Evolutionary conservation across 179 eudicot species (phyloP).

Genomic region (Carnegiea gigantea): DNA sequence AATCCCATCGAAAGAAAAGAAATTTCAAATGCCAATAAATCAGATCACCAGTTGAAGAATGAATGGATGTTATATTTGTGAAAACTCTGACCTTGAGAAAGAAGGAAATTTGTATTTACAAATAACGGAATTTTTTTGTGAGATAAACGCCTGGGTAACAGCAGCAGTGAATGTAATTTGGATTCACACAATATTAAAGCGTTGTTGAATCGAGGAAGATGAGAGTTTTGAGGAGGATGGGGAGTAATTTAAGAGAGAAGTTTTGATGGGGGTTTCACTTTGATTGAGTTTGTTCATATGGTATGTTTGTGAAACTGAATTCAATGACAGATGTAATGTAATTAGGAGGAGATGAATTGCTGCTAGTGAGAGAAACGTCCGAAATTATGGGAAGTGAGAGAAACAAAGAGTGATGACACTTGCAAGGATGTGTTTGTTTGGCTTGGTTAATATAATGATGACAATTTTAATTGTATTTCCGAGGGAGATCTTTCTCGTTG

Average conservation of each 20-base stretch:
- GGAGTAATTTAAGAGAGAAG: constrained; percentile 1
- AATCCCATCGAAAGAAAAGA: background rate
- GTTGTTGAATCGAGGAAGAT: constrained; percentile 8
- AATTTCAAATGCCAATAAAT: background rate
- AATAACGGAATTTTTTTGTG: background rate
- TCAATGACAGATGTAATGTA: background rate
- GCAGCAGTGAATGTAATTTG: background rate
- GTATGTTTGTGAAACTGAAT: constrained; percentile 23
- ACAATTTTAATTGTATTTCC: background rate
- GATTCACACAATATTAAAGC: constrained; percentile 7
- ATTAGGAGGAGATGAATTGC: background rate
- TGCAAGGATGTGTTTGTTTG: constrained; percentile 12
- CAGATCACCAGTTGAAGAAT: background rate
- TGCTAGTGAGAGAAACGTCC: constrained; percentile 19
- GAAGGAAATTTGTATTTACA: background rate
- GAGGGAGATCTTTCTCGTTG: background rate
- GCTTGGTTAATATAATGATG: background rate
- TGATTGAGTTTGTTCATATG: constrained; percentile 12
- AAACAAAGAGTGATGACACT: constrained; percentile 11
- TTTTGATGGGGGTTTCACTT: background rate
- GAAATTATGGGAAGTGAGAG: constrained; percentile 18
- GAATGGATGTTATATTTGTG: constrained; percentile 6
- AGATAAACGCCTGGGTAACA: constrained; percentile 1
- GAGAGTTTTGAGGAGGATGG: constrained; percentile 7
- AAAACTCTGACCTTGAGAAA: constrained; percentile 13